phyloP scores from a whole-genome alignment of 2,329 filamentous ascomycete genomes.

The Neofusicoccum umdonicola region DNA sequence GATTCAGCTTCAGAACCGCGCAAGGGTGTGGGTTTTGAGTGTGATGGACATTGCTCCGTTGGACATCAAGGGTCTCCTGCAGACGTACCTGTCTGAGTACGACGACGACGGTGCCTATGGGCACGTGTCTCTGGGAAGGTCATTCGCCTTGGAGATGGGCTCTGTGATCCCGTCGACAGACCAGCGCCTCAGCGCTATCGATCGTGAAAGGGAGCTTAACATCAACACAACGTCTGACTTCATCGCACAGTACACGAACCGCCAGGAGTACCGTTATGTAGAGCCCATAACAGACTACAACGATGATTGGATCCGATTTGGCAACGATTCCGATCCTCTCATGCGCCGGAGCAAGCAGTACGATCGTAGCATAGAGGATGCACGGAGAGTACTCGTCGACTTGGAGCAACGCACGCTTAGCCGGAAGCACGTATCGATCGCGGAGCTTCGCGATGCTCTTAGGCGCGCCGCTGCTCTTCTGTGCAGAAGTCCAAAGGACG shows the following conservation, averaged over 20 bases:
- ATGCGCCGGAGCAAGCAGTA: slow-evolving; percentile 22
- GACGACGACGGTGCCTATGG: slow-evolving; percentile 89
- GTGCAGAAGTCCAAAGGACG: slow-evolving; percentile 72
- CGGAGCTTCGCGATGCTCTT: slow-evolving; percentile 76
- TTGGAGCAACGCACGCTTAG: slow-evolving; percentile 69
- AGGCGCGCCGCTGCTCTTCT: slow-evolving; percentile 82
- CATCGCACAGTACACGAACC: slow-evolving; percentile 92
- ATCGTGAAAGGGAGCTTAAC: slow-evolving; percentile 67
- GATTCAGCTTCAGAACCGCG: slow-evolving; percentile 71
- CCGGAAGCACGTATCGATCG: slow-evolving; percentile 67
- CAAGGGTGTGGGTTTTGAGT: slow-evolving; percentile 74
- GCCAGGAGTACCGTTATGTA: slow-evolving; percentile 90
- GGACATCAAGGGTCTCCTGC: slow-evolving; percentile 90
- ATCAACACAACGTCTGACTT: slow-evolving; percentile 96
- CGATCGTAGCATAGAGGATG: slow-evolving; percentile 48
- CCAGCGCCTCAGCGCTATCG: slow-evolving; percentile 77
- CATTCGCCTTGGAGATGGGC: slow-evolving; percentile 91
- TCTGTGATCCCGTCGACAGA: slow-evolving; percentile 82
- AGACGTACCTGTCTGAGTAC: slow-evolving; percentile 91
- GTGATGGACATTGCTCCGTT: slow-evolving; percentile 83
- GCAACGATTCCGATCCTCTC: slow-evolving; percentile 33
- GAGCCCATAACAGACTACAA: slow-evolving; percentile 71
- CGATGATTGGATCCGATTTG: slow-evolving; percentile 62
- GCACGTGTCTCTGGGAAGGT: slow-evolving; percentile 86
- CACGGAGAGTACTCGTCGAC: slow-evolving; percentile 63